phyloP scores from a whole-genome alignment of 2,329 filamentous ascomycete genomes.

The Fusarium longipes region DNA sequence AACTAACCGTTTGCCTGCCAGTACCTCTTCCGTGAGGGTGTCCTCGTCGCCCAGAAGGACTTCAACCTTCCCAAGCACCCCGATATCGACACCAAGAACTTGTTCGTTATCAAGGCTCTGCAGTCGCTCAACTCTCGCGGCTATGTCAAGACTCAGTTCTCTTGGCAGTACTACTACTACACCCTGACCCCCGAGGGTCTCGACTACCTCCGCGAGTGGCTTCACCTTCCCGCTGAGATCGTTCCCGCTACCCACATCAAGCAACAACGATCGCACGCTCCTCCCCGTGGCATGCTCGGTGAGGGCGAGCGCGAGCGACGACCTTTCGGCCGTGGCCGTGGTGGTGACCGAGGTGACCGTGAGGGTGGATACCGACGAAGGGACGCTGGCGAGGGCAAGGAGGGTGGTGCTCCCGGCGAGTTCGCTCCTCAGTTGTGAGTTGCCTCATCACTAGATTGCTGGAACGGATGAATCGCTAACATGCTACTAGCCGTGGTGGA shows the following conservation, averaged over 20 bases:
- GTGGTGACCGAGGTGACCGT: slow-evolving; percentile 80
- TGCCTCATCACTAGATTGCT: slow-evolving; percentile 22
- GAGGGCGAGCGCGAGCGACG: slow-evolving; percentile 84
- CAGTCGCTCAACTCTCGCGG: slow-evolving; percentile 98
- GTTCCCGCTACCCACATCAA: slow-evolving; percentile 99
- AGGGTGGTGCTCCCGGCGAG: slow-evolving; percentile 90
- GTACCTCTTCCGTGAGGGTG: slow-evolving; percentile 96
- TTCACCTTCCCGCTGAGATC: slow-evolving; percentile 99
- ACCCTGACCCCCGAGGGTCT: slow-evolving; percentile 99
- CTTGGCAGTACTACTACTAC: slow-evolving; percentile 99
- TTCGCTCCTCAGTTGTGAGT: slow-evolving; percentile 91
- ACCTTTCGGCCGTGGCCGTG: slow-evolving; percentile 84
- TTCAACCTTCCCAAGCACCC: slow-evolving; percentile 97
- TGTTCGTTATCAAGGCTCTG: slow-evolving; percentile 98
- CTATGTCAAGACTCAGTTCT: slow-evolving; percentile 99
- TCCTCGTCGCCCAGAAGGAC: slow-evolving; percentile 99
- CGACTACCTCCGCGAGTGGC: slow-evolving; percentile 99
- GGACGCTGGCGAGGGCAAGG: slow-evolving; percentile 87
- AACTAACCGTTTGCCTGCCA: slow-evolving; percentile 53
- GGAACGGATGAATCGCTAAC: slow-evolving; percentile 50
- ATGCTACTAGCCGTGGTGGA: slow-evolving; percentile 76
- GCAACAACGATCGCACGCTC: slow-evolving; percentile 98
- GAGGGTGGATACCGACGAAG: slow-evolving; percentile 94
- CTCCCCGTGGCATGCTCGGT: slow-evolving; percentile 98
- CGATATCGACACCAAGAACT: slow-evolving; percentile 99